Conservation (phyloP, 305 asterid species). For the Stenogyne calaminthoides region DNA sequence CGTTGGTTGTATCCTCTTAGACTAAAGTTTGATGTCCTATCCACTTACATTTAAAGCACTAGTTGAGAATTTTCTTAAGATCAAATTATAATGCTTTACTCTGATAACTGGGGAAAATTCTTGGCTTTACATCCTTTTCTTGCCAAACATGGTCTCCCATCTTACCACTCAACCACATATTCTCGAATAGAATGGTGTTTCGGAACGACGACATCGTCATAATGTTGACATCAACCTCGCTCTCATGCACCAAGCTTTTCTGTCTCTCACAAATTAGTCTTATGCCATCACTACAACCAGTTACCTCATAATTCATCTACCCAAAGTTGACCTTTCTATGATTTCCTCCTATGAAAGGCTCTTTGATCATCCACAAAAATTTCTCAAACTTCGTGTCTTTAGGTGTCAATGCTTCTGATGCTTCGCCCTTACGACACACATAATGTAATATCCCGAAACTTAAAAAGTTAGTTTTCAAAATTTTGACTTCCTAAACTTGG, state of each 20-base stretch:
- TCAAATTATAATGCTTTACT: too few species aligned
- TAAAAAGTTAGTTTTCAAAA: too few species aligned
- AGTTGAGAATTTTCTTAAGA: too few species aligned
- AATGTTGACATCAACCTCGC: background rate
- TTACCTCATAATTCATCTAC: background rate
- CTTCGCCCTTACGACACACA: too few species aligned
- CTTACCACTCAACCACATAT: background rate
- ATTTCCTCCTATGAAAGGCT: background rate
- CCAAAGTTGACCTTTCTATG: background rate
- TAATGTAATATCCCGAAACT: too few species aligned
- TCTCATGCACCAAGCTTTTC: background rate
- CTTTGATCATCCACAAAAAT: background rate
- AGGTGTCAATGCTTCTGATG: too few species aligned
- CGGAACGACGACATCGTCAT: background rate
- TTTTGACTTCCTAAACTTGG: too few species aligned
- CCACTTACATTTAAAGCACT: too few species aligned
- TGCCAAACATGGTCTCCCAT: background rate
- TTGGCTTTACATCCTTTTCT: background rate
- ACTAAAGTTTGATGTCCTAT: too few species aligned
- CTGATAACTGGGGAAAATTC: background rate
- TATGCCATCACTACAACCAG: background rate
- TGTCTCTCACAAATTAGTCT: background rate
- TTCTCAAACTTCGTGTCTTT: background rate
- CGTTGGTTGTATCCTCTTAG: too few species aligned
- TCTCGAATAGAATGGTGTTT: background rate